These are phyloP conservation scores for Mallotus japonicus DNA, from an alignment of 441 rosid species.

Conservation along the genomic window DNA sequence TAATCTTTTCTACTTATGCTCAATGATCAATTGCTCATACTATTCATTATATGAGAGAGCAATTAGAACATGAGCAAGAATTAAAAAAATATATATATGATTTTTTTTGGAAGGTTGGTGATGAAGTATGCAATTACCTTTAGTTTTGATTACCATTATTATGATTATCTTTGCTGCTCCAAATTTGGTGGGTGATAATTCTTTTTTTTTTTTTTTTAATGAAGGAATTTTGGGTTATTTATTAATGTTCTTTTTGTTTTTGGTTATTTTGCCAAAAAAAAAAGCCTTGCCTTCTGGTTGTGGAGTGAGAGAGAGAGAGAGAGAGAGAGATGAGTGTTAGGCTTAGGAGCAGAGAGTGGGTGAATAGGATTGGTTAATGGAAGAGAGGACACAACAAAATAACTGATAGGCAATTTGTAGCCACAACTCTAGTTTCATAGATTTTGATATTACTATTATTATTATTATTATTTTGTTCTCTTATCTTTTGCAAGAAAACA, in stretches of 20 bases:
- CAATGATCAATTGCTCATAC: too few relatives aligned
- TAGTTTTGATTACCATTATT: background rate
- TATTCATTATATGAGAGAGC: too few relatives aligned
- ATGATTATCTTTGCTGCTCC: background rate
- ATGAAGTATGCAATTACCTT: slow-evolving; percentile 13
- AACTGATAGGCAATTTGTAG: slow-evolving; percentile 45
- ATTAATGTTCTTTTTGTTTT: background rate
- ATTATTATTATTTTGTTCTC: slow-evolving; percentile 11
- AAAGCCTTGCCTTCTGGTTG: background rate
- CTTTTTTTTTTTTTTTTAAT: slow-evolving; percentile 5
- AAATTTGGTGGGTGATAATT: background rate
- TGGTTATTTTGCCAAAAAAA: slow-evolving; percentile 5
- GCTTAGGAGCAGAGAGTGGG: slow-evolving; percentile 16
- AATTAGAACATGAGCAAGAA: slow-evolving; percentile 1
- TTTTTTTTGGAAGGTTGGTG: background rate
- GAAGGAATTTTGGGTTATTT: slow-evolving; percentile 2
- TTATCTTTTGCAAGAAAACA: slow-evolving; percentile 36
- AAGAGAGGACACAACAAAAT: slow-evolving; percentile 26
- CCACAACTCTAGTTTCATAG: slow-evolving; percentile 46
- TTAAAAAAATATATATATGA: background rate
- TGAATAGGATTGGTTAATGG: slow-evolving; percentile 32
- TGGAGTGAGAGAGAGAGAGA: too few relatives aligned
- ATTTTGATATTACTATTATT: slow-evolving; percentile 15
- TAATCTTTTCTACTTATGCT: background rate
- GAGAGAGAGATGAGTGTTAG: background rate